Evolutionary conservation across 441 rosid species (phyloP).

Genomic region (Viola pubescens): DNA sequence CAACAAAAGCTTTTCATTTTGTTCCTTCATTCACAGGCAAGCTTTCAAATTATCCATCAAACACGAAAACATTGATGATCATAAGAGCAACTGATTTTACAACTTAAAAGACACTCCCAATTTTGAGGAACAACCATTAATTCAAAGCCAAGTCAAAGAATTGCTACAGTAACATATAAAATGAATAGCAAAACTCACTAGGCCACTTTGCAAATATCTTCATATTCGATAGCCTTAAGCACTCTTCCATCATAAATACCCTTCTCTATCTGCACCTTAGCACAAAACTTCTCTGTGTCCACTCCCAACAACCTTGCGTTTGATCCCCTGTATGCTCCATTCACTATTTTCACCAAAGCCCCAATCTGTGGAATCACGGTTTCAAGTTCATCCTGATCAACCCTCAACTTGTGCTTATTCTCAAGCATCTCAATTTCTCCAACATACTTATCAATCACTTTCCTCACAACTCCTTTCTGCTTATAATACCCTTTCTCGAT

Average conservation of each 20-base stretch:
- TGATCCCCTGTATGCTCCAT: conserved; percentile 81
- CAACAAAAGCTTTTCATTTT: too few species aligned
- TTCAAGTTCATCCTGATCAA: conserved; percentile 95
- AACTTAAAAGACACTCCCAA: not conserved
- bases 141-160: not conserved
- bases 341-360: conserved; percentile 66
- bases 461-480: conserved; percentile 75
- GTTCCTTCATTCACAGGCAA: too few species aligned
- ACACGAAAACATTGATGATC: too few species aligned
- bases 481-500: conserved; percentile 79
- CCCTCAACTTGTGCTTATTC: conserved; percentile 66
- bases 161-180: not conserved
- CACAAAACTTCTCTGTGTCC: conserved; percentile 79
- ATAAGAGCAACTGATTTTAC: too few species aligned
- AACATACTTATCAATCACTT: conserved; percentile 75
- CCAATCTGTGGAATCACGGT: conserved; percentile 89
- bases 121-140: not conserved
- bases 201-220: conserved; percentile 79
- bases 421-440: conserved; percentile 86
- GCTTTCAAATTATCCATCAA: too few species aligned
- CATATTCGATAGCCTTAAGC: conserved; percentile 75
- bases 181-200: conserved; percentile 20
- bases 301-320: conserved; percentile 67
- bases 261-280: conserved; percentile 81
- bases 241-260: conserved; percentile 87